A percentile compares a stretch with the other conserved stretches of the same genome.
Conservation (phyloP, 129 eudicot species). For the Tagetes patula region DNA sequence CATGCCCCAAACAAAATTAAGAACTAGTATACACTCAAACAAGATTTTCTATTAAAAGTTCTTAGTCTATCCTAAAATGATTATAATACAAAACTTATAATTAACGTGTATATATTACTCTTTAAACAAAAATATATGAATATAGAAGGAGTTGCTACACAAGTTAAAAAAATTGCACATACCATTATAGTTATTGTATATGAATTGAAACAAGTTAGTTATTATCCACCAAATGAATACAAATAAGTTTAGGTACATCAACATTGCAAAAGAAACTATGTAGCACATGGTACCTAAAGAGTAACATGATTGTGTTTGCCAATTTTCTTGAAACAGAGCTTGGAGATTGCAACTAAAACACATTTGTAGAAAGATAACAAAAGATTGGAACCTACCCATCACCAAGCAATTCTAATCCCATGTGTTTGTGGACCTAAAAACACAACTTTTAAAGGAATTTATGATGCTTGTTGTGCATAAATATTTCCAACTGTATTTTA, state of each 20-base stretch:
- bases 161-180: background rate
- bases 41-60: background rate
- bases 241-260: slow-evolving; percentile 17
- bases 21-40: no score
- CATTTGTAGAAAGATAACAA: slow-evolving; percentile 23
- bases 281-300: slow-evolving; percentile 25
- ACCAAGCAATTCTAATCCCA: slow-evolving; percentile 23
- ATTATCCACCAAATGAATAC: background rate
- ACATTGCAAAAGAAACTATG: slow-evolving; percentile 21
- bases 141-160: no score
- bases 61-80: background rate
- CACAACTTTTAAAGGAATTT: background rate
- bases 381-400: slow-evolving; percentile 26
- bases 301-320: slow-evolving; percentile 31
- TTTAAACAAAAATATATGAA: no score
- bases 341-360: slow-evolving; percentile 26
- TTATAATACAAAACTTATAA: background rate
- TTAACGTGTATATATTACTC: background rate
- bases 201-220: background rate
- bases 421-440: slow-evolving; percentile 31
- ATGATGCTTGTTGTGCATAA: background rate
- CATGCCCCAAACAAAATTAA: no score
- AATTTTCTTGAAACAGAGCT: slow-evolving; percentile 25
- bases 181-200: background rate
- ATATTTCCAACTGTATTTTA: background rate